A percentile compares a stretch with the other conserved stretches of the same genome.
These are phyloP conservation scores for Corynascus novoguineensis DNA, from an alignment of 495 filamentous ascomycete genomes.

Conservation along the genomic window DNA sequence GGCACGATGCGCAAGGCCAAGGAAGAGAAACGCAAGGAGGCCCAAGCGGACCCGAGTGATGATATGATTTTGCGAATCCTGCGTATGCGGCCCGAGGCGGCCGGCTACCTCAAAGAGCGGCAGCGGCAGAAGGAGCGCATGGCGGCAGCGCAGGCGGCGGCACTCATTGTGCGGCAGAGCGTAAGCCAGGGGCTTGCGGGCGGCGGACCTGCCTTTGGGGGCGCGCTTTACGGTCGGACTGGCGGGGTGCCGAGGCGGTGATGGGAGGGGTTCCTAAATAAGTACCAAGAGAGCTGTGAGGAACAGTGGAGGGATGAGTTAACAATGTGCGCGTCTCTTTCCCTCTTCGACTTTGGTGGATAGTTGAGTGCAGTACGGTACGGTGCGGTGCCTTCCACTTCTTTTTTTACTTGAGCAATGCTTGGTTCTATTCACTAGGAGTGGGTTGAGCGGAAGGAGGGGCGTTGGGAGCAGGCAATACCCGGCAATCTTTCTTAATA, in stretches of 20 bases:
- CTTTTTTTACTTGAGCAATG: neutral
- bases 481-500: slow-evolving; percentile 1
- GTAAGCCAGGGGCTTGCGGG: slow-evolving; percentile 51
- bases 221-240: slow-evolving; percentile 29
- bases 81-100: slow-evolving; percentile 94
- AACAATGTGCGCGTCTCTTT: neutral
- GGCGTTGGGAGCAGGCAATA: slow-evolving; percentile 11
- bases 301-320: neutral
- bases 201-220: slow-evolving; percentile 37
- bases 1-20: slow-evolving; percentile 95
- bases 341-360: neutral
- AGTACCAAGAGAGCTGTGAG: neutral
- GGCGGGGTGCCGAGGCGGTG: slow-evolving; percentile 25
- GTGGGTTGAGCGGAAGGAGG: neutral
- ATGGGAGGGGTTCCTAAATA: neutral
- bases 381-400: no score
- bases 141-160: slow-evolving; percentile 82
- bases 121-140: slow-evolving; percentile 91
- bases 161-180: slow-evolving; percentile 92
- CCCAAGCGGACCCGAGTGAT: slow-evolving; percentile 93
- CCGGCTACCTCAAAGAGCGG: slow-evolving; percentile 79
- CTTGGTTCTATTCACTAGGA: neutral
- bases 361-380: no score
- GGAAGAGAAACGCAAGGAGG: slow-evolving; percentile 89
- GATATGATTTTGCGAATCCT: slow-evolving; percentile 97